Conservation (phyloP, 176 grass and related monocot genomes). For the Areca catechu region DNA sequence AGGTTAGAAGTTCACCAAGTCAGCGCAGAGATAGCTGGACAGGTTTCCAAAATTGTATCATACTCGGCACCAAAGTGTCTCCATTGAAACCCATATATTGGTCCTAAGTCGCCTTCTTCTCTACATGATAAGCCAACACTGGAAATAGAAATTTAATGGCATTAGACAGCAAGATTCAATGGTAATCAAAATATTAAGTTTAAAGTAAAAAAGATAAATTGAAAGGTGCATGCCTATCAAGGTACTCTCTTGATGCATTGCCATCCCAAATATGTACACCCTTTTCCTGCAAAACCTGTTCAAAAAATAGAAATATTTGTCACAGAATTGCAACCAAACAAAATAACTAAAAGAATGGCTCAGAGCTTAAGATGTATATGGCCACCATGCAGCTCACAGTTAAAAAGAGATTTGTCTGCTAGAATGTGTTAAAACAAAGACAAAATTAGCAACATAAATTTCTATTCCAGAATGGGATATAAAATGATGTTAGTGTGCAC, state of each 20-base stretch:
- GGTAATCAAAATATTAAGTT: background rate
- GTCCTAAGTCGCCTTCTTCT: conserved; percentile 77
- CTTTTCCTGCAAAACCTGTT: conserved; percentile 72
- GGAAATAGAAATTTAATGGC: conserved; percentile 13
- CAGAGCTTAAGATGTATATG: no score
- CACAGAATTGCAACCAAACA: no score
- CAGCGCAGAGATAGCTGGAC: background rate
- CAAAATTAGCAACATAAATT: no score
- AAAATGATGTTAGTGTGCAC: no score
- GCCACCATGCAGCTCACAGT: no score
- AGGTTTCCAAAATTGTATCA: conserved; percentile 16
- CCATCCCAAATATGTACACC: conserved; percentile 87
- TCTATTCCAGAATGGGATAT: no score
- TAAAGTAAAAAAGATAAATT: background rate
- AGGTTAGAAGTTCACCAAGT: background rate
- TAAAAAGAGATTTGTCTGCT: no score
- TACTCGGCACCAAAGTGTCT: conserved; percentile 86
- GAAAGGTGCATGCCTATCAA: conserved; percentile 47
- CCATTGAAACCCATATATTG: conserved; percentile 89
- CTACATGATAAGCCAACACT: conserved; percentile 59
- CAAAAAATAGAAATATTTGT: background rate
- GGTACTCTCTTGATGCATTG: conserved; percentile 87
- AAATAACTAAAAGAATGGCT: no score
- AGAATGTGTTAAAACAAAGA: no score
- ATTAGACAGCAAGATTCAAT: background rate